Evolutionary conservation across 1,139 yeast genomes (phyloP).

Genomic region (Diutina mesorugosa): DNA sequence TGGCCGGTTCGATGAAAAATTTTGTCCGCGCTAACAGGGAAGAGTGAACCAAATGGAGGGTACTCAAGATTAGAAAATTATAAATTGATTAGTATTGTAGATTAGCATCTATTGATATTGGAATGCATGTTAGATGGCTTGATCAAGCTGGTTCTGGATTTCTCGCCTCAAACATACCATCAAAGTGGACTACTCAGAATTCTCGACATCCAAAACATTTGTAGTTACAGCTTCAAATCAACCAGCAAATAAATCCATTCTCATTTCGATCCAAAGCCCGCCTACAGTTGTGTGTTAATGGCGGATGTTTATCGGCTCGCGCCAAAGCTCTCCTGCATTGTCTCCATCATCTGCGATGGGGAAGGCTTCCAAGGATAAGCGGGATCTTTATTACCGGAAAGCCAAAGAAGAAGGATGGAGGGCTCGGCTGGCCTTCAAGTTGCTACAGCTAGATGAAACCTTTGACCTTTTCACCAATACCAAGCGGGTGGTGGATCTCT

Average conservation of each 20-base stretch:
- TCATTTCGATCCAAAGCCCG: not conserved
- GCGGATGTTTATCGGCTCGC: not conserved
- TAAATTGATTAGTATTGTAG: no score
- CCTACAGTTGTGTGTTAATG: no score
- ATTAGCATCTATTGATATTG: no score
- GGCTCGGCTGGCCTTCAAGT: constrained; percentile 90
- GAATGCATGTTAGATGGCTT: no score
- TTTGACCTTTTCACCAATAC: constrained; percentile 69
- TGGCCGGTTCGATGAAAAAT: not conserved
- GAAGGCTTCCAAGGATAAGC: constrained; percentile 86
- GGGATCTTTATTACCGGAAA: constrained; percentile 79
- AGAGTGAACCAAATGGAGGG: not conserved
- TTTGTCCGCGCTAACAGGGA: not conserved
- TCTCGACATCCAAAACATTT: no score
- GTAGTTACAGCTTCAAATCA: no score
- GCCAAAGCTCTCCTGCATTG: not conserved
- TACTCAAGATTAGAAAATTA: no score
- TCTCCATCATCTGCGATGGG: constrained; percentile 43
- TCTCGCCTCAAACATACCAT: no score
- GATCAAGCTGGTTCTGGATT: no score
- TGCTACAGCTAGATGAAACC: constrained; percentile 80
- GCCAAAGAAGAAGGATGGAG: constrained; percentile 98
- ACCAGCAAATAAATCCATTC: no score
- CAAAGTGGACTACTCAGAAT: no score
- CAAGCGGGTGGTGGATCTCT: constrained; percentile 79